Base-by-base conservation (phyloP, 2,329 filamentous ascomycete genomes). In the Diplodia mutila region DNA sequence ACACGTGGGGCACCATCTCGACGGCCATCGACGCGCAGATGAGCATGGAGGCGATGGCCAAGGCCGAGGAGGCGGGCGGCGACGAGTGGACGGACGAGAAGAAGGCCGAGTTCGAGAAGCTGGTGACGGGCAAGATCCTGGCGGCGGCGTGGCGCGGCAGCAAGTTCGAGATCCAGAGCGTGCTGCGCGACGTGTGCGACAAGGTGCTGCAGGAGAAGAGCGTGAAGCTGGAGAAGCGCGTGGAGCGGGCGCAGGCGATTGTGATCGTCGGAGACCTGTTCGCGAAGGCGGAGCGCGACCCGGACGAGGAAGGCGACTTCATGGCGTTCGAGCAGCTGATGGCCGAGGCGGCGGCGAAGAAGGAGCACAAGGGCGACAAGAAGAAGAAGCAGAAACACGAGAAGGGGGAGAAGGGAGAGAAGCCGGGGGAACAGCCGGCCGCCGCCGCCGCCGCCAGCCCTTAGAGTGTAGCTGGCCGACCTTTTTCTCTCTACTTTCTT, bases 11-110 rank as follows among this genome's bases (percentile, higher is more conserved):
- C 76, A 99, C 95, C 34, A 97, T 99, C 77, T 93, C 90, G 70
- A 96, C 92, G 63, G 95, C 95, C 48, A 97, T 99, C 71, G 94
- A 97, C 76, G 95, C 95, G 29, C 95, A 99, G 83, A 91, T 97
- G 84, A 97, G 94, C 69, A 97, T 99, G 89, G 94, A 99, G 83
- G 94, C 97, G 80, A 98, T 99, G 95, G 94, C 93, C 66, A 93
- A 94, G 79, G 85, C 94, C 80, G 95, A 99, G 82, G 92, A 97
- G 83, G 90, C 90, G 75, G 95, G 94, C 65, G 95, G 95, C 61
- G 95, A 97, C 67, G 93, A 97, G 69, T 99, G 95, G 95, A 98
- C 95, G 0, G 95, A 99, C 70, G 95, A 98, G 88, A 94, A 91
- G 84, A 93, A 94, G 81, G 90, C 90, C 51, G 95, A 99, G 82